Evolutionary conservation across 2,329 filamentous ascomycete species (phyloP), one percentile per base, ranked within the genome.

Genomic region (Tolypocladium tropicale): DNA sequence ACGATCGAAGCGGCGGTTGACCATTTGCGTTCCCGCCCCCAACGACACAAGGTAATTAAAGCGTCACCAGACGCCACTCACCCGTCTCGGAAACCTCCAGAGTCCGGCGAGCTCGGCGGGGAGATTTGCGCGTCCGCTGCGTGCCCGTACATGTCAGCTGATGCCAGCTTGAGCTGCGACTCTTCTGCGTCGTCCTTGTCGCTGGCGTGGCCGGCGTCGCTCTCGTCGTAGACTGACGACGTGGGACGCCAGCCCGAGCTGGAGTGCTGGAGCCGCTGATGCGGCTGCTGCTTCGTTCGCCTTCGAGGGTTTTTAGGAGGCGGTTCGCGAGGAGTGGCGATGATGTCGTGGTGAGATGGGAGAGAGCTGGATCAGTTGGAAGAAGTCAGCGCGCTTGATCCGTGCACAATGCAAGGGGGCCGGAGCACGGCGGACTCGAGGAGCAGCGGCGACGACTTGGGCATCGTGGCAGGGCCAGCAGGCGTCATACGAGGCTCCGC

Each of bases 81-180:
- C 77, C 62, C 67, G 61, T 73, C 57, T 54, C 64, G 66, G 37
- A 65, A 62, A 53, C 68, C 67, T 50, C 67, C 63, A 11, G 71
- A 62, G 56, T 83, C 80, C 28, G 80, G 80, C 46, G 80, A 83
- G 70, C 80, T 83, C 33, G 79, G 79, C 54, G 80, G 80, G 12
- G 80, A 83, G 59, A 83, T 73, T 55, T 67, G 65, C 59, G 68
- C 58, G 76, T 81, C 49, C 74, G 77, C 66, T 81, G 52, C 33
- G 52, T 63, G 67, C 52, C 63, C 58, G 58, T 64, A 62, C 59
- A 63, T 64, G 60, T 59, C 60, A 58, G 60, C 62, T 57, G 65
- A 60, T 57, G 63, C 64, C 56, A 61, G 61, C 54, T 62, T 63
- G 56, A 59, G 59, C 48, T 58, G 77, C 50, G 83, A 83, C 56